phyloP scores from a whole-genome alignment of 129 eudicot species.

The Centaurea solstitialis region DNA sequence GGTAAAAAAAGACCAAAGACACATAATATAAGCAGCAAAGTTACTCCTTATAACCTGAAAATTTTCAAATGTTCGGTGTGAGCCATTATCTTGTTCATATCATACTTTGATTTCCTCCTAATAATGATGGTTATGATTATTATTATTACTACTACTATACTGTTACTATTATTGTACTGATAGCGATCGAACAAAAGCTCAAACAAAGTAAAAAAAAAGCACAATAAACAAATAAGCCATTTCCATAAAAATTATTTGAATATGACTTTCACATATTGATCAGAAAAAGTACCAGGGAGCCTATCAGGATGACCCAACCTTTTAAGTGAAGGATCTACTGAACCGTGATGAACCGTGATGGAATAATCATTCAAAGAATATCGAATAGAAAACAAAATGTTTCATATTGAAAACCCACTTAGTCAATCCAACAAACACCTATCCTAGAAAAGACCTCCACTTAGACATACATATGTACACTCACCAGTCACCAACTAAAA shows the following conservation, averaged over 20 bases:
- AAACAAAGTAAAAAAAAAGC: conserved; percentile 6
- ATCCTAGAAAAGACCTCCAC: too few species aligned
- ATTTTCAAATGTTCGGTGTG: neutral
- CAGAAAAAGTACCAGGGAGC: neutral
- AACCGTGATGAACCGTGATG: too few species aligned
- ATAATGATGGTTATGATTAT: too few species aligned
- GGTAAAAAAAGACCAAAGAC: neutral
- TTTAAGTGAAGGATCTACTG: too few species aligned
- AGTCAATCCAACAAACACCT: too few species aligned
- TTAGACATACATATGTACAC: too few species aligned
- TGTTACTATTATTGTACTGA: neutral
- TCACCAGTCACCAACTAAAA: too few species aligned
- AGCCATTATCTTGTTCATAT: neutral
- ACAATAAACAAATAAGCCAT: conserved; percentile 12
- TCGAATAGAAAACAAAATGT: too few species aligned
- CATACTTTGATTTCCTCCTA: neutral
- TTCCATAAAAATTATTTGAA: neutral
- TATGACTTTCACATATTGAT: neutral
- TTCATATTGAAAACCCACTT: too few species aligned
- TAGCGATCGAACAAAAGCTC: conserved; percentile 21
- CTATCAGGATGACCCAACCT: too few species aligned
- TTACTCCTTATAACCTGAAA: neutral
- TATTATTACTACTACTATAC: neutral
- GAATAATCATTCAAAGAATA: too few species aligned
- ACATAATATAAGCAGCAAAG: neutral